phyloP scores from a whole-genome alignment of 1,284 basidiomycete species.

The Chalciporus piperatoides region DNA sequence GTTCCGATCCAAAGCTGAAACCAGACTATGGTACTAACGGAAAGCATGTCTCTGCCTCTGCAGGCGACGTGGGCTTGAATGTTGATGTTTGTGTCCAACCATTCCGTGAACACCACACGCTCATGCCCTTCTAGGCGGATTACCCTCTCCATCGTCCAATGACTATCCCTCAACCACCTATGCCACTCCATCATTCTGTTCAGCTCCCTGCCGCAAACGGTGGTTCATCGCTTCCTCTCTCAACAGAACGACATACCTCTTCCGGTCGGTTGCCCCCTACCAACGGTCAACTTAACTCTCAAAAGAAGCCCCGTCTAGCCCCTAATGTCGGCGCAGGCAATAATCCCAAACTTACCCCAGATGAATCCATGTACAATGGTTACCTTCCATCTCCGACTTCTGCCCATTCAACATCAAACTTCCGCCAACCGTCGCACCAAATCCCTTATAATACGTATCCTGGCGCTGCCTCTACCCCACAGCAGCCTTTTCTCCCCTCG shows the following conservation, averaged over 20 bases:
- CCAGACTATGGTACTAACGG: conserved; percentile 23
- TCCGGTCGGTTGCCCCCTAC: conserved; percentile 32
- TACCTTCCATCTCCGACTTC: conserved; percentile 33
- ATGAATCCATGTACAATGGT: conserved; percentile 31
- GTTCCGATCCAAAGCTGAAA: conserved; percentile 29
- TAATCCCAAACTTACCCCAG: conserved; percentile 25
- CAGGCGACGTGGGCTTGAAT: conserved; percentile 23
- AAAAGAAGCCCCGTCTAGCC: conserved; percentile 32
- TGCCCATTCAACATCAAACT: conserved; percentile 25
- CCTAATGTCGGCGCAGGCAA: conserved; percentile 21
- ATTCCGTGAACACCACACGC: neutral
- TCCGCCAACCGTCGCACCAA: conserved; percentile 30
- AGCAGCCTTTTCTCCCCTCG: conserved; percentile 25
- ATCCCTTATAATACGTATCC: conserved; percentile 24
- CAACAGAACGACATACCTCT: conserved; percentile 32
- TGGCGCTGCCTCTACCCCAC: conserved; percentile 20
- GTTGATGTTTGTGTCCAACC: conserved; percentile 25
- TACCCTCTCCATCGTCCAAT: conserved; percentile 31
- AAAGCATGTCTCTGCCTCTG: conserved; percentile 19
- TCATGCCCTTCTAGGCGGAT: conserved; percentile 24
- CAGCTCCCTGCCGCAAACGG: conserved; percentile 22
- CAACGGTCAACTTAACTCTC: conserved; percentile 23
- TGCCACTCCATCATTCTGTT: conserved; percentile 31
- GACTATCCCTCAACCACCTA: conserved; percentile 34
- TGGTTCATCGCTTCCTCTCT: conserved; percentile 30